Evolutionary conservation across 2,329 filamentous ascomycete genomes (phyloP).

Genomic region (Blumeria hordei): DNA sequence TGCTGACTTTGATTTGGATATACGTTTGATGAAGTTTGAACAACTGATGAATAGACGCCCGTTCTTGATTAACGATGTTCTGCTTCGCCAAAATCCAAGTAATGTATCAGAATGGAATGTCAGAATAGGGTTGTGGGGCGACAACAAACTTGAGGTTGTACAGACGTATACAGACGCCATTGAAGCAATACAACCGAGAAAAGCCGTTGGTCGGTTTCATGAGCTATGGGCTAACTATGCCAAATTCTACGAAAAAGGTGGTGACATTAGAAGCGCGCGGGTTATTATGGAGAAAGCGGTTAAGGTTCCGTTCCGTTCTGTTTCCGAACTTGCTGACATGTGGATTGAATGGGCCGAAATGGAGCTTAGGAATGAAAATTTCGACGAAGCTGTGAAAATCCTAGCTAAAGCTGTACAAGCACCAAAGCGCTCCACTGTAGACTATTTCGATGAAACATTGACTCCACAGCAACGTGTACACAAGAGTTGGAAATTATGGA

Average conservation of each 20-base stretch:
- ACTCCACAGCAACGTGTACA: slow-evolving; percentile 90
- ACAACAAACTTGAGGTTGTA: slow-evolving; percentile 76
- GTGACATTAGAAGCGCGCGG: slow-evolving; percentile 62
- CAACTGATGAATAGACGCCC: slow-evolving; percentile 92
- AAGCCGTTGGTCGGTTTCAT: slow-evolving; percentile 78
- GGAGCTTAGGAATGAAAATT: slow-evolving; percentile 88
- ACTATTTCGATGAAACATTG: slow-evolving; percentile 90
- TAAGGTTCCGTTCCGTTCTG: slow-evolving; percentile 92
- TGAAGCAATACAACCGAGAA: slow-evolving; percentile 77
- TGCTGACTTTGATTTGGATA: slow-evolving; percentile 82
- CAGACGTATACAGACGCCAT: slow-evolving; percentile 91
- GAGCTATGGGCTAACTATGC: slow-evolving; percentile 93
- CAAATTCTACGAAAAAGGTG: slow-evolving; percentile 81
- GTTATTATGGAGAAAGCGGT: slow-evolving; percentile 95
- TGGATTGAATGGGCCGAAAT: slow-evolving; percentile 99
- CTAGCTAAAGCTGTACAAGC: slow-evolving; percentile 95
- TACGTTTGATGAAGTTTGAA: slow-evolving; percentile 94
- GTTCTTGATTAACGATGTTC: slow-evolving; percentile 87
- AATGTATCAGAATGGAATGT: slow-evolving; percentile 96
- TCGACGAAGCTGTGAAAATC: slow-evolving; percentile 78
- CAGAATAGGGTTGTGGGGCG: slow-evolving; percentile 79
- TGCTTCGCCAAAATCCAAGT: slow-evolving; percentile 85
- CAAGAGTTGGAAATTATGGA: slow-evolving; percentile 99
- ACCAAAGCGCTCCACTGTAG: slow-evolving; percentile 93
- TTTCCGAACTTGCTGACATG: slow-evolving; percentile 90